phyloP scores from a whole-genome alignment of 805 yeast genomes.

The Candida cerambycidarum region DNA sequence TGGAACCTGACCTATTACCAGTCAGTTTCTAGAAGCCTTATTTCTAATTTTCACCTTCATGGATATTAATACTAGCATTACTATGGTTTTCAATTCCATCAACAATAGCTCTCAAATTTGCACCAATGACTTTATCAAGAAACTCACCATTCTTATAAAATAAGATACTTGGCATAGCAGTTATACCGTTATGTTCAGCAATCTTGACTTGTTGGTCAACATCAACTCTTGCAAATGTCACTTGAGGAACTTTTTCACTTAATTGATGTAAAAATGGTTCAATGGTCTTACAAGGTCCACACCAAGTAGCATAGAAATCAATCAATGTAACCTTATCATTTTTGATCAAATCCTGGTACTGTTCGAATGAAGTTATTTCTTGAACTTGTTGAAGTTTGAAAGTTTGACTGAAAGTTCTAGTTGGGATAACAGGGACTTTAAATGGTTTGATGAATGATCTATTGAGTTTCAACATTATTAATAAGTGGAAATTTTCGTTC shows the following conservation, averaged over 20 bases:
- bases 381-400: slow-evolving; percentile 19
- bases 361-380: slow-evolving; percentile 27
- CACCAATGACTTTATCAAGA: slow-evolving; percentile 63
- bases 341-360: slow-evolving; percentile 25
- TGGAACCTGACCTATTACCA: too few relatives aligned
- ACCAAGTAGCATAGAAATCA: slow-evolving; percentile 46
- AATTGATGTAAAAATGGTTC: slow-evolving; percentile 38
- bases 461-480: slow-evolving; percentile 2
- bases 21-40: too few relatives aligned
- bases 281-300: slow-evolving; percentile 46
- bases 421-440: neutral
- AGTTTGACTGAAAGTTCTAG: slow-evolving; percentile 8
- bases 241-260: slow-evolving; percentile 42
- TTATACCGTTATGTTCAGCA: slow-evolving; percentile 58
- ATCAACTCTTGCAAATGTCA: slow-evolving; percentile 66
- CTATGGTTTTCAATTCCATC: slow-evolving; percentile 28
- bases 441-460: neutral
- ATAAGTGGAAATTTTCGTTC: neutral
- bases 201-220: slow-evolving; percentile 63
- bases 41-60: neutral
- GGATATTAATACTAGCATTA: slow-evolving; percentile 23
- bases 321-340: slow-evolving; percentile 31
- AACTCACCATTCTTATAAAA: slow-evolving; percentile 60
- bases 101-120: slow-evolving; percentile 45
- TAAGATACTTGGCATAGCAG: slow-evolving; percentile 78